These are phyloP conservation scores for Zopfochytrium polystomum DNA, from an alignment of 371 early-diverging fungal species.

Conservation along the genomic window DNA sequence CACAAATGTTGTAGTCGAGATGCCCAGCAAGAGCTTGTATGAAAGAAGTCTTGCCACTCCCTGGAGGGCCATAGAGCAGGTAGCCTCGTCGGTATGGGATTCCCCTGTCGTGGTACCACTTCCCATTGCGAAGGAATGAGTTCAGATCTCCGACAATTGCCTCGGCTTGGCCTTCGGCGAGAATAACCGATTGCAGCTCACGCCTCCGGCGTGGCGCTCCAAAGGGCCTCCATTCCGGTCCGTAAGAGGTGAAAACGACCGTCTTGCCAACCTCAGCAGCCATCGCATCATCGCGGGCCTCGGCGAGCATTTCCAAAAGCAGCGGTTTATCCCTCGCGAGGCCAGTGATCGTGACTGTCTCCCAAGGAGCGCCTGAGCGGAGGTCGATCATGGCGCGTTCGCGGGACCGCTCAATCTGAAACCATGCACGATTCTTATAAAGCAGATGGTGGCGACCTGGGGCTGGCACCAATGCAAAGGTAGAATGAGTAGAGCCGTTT, in stretches of 20 bases:
- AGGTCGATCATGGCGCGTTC: conserved; percentile 75
- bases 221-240: conserved; percentile 96
- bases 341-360: conserved; percentile 91
- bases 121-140: conserved; percentile 45
- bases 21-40: conserved; percentile 92
- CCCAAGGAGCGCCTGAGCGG: conserved; percentile 86
- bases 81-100: conserved; percentile 98
- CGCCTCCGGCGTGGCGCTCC: conserved; percentile 87
- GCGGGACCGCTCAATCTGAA: conserved; percentile 82
- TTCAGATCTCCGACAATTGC: conserved; percentile 78
- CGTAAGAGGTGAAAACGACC: conserved; percentile 90
- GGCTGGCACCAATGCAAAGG: conserved; percentile 86
- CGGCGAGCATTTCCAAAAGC: conserved; percentile 71
- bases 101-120: conserved; percentile 53
- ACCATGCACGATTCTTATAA: conserved; percentile 79
- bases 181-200: conserved; percentile 79
- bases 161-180: conserved; percentile 75
- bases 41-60: conserved; percentile 97
- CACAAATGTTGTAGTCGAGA: conserved; percentile 95
- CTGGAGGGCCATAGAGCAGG: conserved; percentile 97
- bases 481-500: conserved; percentile 81
- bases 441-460: conserved; percentile 87
- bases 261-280: conserved; percentile 89
- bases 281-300: conserved; percentile 80
- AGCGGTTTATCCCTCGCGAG: conserved; percentile 74